Evolutionary conservation across 2,329 filamentous ascomycete genomes (phyloP), one percentile per base, ranked within the genome.

Genomic region (Claviceps quebecensis): DNA sequence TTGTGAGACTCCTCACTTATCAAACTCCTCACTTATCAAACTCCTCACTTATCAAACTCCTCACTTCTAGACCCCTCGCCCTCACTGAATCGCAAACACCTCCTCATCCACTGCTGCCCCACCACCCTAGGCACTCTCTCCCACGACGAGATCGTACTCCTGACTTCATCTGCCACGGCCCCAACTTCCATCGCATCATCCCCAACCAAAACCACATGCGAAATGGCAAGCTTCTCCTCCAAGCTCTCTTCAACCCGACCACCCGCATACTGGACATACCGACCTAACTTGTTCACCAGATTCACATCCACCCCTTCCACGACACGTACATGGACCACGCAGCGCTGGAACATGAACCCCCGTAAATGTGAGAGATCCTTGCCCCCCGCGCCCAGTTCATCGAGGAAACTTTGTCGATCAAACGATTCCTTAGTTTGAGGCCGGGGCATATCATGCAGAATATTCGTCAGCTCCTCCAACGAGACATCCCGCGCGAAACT

Each of bases 401-500:
- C 64, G 1, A 80, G 57, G 37, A 84, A 78, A 2, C 65, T 61
- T 2, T 65, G 57, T 43, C 68, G 68, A 19, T 76, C 65, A 52
- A 80, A 75, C 0, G 59, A 56, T 1, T 61, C 63, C 11, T 62
- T 56, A 14, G 67, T 62, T 49, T 73, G 65, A n/a, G 70, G 68
- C 56, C 74, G 71, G 0, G 73, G 70, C 71, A 83, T 81, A 2
- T 66, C 62, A 7, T 59, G 60, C 45, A 83, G 56, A 0, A 82
- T 61, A 3, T 63, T 62, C 40, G 65, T 71, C 47, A 95, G 72
- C 59, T 91, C 86, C 1, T 80, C 74, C 0, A 77, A 58, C 1
- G 72, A 74, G 8, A 84, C 69, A 58, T 95, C 81, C 4, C 90
- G 74, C 0, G 81, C 77, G 65, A 87, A 97, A 61, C 88, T 90